These are phyloP conservation scores for Suillus placidus DNA, from an alignment of 768 basidiomycete species.

Conservation along the genomic window DNA sequence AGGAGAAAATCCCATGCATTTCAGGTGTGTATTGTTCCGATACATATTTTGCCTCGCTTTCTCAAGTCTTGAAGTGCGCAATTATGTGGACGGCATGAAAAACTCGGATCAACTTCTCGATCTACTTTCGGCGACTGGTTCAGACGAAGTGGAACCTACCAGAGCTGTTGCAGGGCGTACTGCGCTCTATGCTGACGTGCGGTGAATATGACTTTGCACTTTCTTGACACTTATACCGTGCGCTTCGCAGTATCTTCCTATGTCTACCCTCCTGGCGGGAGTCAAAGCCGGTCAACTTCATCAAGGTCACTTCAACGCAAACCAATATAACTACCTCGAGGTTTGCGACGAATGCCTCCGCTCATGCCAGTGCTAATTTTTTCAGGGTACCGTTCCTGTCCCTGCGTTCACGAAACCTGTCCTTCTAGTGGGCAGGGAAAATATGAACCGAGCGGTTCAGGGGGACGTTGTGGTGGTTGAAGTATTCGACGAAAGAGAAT, in stretches of 20 bases:
- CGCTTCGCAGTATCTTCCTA: constrained; percentile 70
- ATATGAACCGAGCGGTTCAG: constrained; percentile 94
- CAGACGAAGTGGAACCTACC: constrained; percentile 66
- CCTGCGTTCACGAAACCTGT: constrained; percentile 76
- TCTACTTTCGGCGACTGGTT: constrained; percentile 70
- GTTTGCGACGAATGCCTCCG: constrained; percentile 35
- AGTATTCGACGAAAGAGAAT: constrained; percentile 82
- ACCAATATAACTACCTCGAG: constrained; percentile 95
- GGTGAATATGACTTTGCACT: constrained; percentile 14
- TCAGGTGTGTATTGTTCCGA: constrained; percentile 52
- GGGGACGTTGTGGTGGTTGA: constrained; percentile 94
- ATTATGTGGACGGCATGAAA: constrained; percentile 79
- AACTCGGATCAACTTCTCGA: constrained; percentile 74
- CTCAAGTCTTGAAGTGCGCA: constrained; percentile 51
- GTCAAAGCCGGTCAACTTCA: constrained; percentile 82
- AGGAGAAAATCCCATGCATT: constrained; percentile 57
- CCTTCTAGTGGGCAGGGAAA: constrained; percentile 83
- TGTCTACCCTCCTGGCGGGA: constrained; percentile 72
- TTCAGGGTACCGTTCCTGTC: constrained; percentile 78
- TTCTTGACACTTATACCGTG: constrained; percentile 3
- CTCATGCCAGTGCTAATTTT: neutral
- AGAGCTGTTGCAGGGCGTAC: constrained; percentile 54
- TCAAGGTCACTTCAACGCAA: constrained; percentile 95
- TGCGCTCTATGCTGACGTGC: constrained; percentile 76
- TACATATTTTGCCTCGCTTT: neutral